Evolutionary conservation across 108 stramenopile species (phyloP).

Genomic region (Licmophora abbreviata): DNA sequence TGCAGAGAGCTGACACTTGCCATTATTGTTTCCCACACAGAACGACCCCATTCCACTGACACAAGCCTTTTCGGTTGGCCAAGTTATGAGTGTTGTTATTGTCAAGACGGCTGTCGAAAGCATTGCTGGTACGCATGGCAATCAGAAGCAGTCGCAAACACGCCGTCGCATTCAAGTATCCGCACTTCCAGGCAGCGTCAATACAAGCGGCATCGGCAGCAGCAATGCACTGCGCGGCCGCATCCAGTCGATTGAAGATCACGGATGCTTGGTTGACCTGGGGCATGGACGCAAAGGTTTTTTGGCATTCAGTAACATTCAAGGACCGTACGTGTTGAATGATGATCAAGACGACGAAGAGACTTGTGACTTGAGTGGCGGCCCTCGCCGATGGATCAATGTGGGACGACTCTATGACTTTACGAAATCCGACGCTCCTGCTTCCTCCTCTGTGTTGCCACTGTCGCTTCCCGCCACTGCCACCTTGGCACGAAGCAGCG

Average conservation of each 20-base stretch:
- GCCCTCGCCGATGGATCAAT: too few relatives aligned
- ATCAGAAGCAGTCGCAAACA: conserved; percentile 13
- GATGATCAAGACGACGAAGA: conserved; percentile 15
- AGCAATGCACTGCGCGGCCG: conserved; percentile 38
- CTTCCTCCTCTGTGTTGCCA: conserved; percentile 10
- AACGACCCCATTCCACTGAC: conserved; percentile 26
- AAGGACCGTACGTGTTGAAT: conserved; percentile 16
- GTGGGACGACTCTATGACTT: conserved; percentile 12
- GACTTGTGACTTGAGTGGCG: not conserved
- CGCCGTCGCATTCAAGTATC: conserved; percentile 72
- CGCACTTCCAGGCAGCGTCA: conserved; percentile 41
- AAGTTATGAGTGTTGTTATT: conserved; percentile 54
- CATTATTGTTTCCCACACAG: not conserved
- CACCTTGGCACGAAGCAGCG: conserved; percentile 9
- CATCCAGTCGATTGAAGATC: conserved; percentile 64
- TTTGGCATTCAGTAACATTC: conserved; percentile 55
- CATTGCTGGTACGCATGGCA: conserved; percentile 17
- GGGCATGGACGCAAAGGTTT: conserved; percentile 45
- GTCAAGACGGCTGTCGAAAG: conserved; percentile 47
- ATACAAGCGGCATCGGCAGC: conserved; percentile 11
- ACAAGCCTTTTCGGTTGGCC: conserved; percentile 31
- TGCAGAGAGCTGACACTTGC: not conserved
- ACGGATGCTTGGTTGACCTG: conserved; percentile 75
- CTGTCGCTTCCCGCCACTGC: conserved; percentile 20
- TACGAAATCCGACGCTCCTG: not conserved